A percentile compares a stretch with the other conserved stretches of the same genome.
phyloP scores from a whole-genome alignment of 1,284 basidiomycete species.

The Thecaphora frezii region DNA sequence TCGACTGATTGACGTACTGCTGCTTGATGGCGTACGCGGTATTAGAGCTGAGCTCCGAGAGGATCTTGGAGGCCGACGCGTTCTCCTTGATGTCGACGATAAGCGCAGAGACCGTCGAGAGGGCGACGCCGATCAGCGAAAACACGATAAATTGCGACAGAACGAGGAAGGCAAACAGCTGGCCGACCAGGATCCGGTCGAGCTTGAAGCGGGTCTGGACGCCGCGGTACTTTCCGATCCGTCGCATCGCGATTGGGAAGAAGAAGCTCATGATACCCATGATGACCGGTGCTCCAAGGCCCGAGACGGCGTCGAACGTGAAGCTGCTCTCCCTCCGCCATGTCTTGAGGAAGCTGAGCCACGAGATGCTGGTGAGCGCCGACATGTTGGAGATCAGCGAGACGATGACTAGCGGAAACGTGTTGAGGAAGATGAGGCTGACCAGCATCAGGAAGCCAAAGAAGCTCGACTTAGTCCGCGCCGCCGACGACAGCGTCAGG shows the following conservation, averaged over 20 bases:
- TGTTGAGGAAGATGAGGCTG: slow-evolving; percentile 51
- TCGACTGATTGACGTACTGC: slow-evolving; percentile 51
- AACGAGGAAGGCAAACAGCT: slow-evolving; percentile 55
- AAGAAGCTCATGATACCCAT: slow-evolving; percentile 46
- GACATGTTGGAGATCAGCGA: slow-evolving; percentile 53
- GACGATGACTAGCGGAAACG: slow-evolving; percentile 47
- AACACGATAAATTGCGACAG: slow-evolving; percentile 57
- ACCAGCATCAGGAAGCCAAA: slow-evolving; percentile 44
- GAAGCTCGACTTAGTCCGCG: slow-evolving; percentile 36
- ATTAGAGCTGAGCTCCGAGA: slow-evolving; percentile 28
- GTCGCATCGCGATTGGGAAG: slow-evolving; percentile 51
- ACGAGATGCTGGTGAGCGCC: slow-evolving; percentile 32
- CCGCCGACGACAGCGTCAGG: slow-evolving; percentile 33
- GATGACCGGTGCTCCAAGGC: slow-evolving; percentile 52
- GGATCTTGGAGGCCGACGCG: slow-evolving; percentile 27
- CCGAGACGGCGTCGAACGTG: slow-evolving; percentile 51
- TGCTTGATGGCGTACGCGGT: slow-evolving; percentile 37
- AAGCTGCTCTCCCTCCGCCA: slow-evolving; percentile 37
- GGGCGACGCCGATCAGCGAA: slow-evolving; percentile 52
- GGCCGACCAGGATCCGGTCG: slow-evolving; percentile 42
- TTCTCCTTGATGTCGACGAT: slow-evolving; percentile 32
- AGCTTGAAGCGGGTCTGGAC: slow-evolving; percentile 45
- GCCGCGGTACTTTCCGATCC: slow-evolving; percentile 54
- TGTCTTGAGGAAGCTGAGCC: slow-evolving; percentile 34
- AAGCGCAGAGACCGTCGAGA: slow-evolving; percentile 42